Conservation (phyloP, 192 early-diverging fungal species). For the Umbelopsis vinacea region DNA sequence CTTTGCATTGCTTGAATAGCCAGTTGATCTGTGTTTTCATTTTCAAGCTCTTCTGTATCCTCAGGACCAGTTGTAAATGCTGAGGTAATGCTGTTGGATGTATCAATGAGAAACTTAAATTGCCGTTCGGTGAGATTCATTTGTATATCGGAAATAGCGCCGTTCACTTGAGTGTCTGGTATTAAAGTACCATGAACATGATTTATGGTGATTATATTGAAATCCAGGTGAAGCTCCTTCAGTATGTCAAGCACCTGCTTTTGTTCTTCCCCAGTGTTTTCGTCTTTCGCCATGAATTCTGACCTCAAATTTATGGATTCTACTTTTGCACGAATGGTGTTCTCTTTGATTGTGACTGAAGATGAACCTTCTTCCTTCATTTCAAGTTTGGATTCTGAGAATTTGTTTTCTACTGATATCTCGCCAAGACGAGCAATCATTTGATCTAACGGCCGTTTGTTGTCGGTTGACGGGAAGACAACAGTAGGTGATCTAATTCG, state of each 20-base stretch:
- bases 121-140: constrained; percentile 66
- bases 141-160: constrained; percentile 59
- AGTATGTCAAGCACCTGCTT: constrained; percentile 60
- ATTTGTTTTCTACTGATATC: constrained; percentile 70
- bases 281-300: neutral
- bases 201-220: constrained; percentile 51
- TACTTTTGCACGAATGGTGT: constrained; percentile 61
- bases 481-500: constrained; percentile 74
- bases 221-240: constrained; percentile 69
- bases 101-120: constrained; percentile 66
- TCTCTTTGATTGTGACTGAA: constrained; percentile 19
- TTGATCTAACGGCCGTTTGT: constrained; percentile 43
- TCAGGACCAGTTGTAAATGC: constrained; percentile 31
- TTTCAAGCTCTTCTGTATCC: constrained; percentile 27
- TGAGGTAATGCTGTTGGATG: neutral
- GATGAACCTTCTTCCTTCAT: neutral
- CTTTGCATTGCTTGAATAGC: constrained; percentile 26
- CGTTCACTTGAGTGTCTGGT: constrained; percentile 53
- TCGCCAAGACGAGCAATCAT: constrained; percentile 72
- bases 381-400: constrained; percentile 24
- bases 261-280: neutral
- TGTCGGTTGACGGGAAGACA: constrained; percentile 66
- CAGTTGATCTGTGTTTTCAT: constrained; percentile 3
- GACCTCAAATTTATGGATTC: constrained; percentile 48
- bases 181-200: constrained; percentile 45